phyloP scores from a whole-genome alignment of 805 yeast genomes.

The Cyberlindnera sargentensis region DNA sequence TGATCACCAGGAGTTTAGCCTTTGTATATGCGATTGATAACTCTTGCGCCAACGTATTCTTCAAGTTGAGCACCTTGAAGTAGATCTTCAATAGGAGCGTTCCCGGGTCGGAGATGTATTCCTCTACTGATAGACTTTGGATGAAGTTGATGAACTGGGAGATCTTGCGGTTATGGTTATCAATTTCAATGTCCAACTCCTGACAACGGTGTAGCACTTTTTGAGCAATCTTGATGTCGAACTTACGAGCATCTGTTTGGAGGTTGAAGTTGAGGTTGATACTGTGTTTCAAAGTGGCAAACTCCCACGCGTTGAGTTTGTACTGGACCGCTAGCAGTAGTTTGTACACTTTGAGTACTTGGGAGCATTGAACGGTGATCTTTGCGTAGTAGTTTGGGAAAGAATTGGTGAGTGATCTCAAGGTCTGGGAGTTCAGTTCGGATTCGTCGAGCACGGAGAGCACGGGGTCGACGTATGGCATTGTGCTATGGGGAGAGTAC shows the following conservation, averaged over 20 bases:
- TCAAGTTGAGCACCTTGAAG: constrained; percentile 37
- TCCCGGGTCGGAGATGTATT: constrained; percentile 21
- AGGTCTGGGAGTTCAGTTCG: constrained; percentile 6
- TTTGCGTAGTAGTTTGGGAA: constrained; percentile 11
- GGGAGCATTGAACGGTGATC: constrained; percentile 22
- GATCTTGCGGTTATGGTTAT: constrained; percentile 44
- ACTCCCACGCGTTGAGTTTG: constrained; percentile 27
- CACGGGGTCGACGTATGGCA: constrained; percentile 15
- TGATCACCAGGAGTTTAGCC: constrained; percentile 57
- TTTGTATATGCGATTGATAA: constrained; percentile 55
- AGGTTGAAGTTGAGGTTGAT: constrained; percentile 22
- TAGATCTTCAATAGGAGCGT: constrained; percentile 20
- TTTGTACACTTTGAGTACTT: constrained; percentile 21
- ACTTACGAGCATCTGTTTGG: constrained; percentile 23
- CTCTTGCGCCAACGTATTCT: constrained; percentile 43
- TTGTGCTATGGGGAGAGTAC: neutral
- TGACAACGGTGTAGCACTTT: constrained; percentile 49
- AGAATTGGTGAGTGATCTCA: constrained; percentile 6
- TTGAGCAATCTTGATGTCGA: constrained; percentile 47
- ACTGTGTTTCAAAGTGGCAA: constrained; percentile 23
- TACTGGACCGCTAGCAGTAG: constrained; percentile 23
- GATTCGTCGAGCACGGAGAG: constrained; percentile 4
- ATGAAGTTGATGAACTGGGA: constrained; percentile 36
- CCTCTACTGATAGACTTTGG: constrained; percentile 18
- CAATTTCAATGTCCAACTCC: constrained; percentile 29